Evolutionary conservation across 176 grass and related monocot genomes (phyloP).

Genomic region (Pontederia crassipes): DNA sequence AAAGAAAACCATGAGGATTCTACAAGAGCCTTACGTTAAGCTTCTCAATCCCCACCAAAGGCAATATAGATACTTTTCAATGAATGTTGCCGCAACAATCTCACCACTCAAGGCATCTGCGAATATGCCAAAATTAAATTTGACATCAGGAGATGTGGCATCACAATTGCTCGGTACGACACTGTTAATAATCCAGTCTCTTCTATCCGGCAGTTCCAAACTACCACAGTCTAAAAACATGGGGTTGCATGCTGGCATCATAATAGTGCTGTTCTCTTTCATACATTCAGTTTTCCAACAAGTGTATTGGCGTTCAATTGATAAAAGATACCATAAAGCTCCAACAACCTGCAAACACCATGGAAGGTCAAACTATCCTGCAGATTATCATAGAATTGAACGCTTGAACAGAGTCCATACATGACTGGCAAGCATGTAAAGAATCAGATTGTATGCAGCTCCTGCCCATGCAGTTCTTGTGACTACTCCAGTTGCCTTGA

Average conservation of each 20-base stretch:
- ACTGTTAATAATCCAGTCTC: conserved; percentile 33
- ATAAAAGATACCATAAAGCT: conserved; percentile 85
- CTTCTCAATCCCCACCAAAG: conserved; percentile 94
- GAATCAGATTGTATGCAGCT: conserved; percentile 81
- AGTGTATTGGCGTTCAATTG: conserved; percentile 83
- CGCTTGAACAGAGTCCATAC: conserved; percentile 18
- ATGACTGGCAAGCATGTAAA: conserved; percentile 90
- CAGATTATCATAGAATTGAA: not conserved
- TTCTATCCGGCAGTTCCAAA: conserved; percentile 5
- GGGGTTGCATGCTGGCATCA: conserved; percentile 16
- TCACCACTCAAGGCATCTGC: conserved; percentile 51
- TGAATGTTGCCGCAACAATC: conserved; percentile 27
- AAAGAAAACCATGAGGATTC: not conserved
- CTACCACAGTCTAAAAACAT: conserved; percentile 58
- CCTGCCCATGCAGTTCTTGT: conserved; percentile 77
- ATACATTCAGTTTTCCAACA: conserved; percentile 59
- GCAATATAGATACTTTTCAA: conserved; percentile 93
- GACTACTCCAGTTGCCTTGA: conserved; percentile 75
- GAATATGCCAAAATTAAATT: conserved; percentile 62
- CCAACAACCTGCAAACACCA: conserved; percentile 46
- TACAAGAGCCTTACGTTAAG: conserved; percentile 40
- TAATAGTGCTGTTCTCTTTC: conserved; percentile 25
- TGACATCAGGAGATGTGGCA: conserved; percentile 21
- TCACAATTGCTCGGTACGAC: conserved; percentile 22
- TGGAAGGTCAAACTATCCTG: not conserved